Evolutionary conservation across 495 filamentous ascomycete species (phyloP).

Genomic region (Penicillium flavigenum): DNA sequence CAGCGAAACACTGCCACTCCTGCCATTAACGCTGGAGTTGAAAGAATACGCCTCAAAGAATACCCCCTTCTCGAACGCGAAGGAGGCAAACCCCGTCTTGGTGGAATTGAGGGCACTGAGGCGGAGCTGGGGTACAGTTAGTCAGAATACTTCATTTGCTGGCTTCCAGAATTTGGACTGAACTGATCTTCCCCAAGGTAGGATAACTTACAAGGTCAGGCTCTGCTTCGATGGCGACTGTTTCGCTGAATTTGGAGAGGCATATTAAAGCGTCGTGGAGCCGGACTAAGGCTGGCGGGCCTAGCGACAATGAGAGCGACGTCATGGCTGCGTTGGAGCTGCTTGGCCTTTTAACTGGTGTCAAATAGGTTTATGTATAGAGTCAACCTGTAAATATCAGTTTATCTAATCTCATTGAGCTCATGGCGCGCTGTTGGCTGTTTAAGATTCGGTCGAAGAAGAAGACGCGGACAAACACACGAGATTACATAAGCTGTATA

Average conservation of each 20-base stretch:
- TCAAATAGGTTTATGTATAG: not conserved
- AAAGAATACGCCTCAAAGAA: slow-evolving; percentile 79
- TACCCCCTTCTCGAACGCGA: slow-evolving; percentile 65
- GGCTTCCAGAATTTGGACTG: not conserved
- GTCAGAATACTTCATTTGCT: not conserved
- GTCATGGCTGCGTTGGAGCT: slow-evolving; percentile 49
- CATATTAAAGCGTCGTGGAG: slow-evolving; percentile 85
- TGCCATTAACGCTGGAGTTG: slow-evolving; percentile 11
- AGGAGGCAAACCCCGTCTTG: slow-evolving; percentile 87
- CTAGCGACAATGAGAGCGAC: slow-evolving; percentile 74
- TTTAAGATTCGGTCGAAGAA: not conserved
- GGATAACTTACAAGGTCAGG: slow-evolving; percentile 60
- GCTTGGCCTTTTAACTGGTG: not conserved
- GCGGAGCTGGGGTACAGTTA: slow-evolving; percentile 56
- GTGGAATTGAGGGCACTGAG: slow-evolving; percentile 86
- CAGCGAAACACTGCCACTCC: slow-evolving; percentile 27
- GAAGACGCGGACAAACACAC: slow-evolving; percentile 9
- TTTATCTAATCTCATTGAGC: not conserved
- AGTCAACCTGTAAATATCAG: not conserved
- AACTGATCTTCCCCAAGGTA: not conserved
- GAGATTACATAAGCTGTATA: not conserved
- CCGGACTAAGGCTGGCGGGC: slow-evolving; percentile 66
- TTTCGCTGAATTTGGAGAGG: slow-evolving; percentile 89
- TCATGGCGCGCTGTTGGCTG: slow-evolving; percentile 4
- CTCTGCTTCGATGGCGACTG: slow-evolving; percentile 80